Base-by-base conservation (phyloP, 176 grass and related monocot genomes). In the Bolboschoenus planiculmis region DNA sequence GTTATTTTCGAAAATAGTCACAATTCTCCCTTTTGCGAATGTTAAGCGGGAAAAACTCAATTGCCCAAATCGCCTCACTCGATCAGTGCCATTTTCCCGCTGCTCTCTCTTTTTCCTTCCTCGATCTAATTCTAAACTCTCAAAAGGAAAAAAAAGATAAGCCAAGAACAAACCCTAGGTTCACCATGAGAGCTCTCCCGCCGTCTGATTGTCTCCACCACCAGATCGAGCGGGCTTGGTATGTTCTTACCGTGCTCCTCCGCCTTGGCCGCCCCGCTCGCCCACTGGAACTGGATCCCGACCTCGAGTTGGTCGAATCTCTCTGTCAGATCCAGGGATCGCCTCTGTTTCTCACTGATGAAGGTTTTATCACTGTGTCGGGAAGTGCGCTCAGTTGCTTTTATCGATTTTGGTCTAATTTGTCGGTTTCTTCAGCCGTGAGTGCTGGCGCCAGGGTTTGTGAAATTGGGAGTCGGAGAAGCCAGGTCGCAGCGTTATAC, bases 241-340 rank as follows among this genome's bases (percentile, higher is more conserved):
- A 95, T 78, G 81, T 93, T 56, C 85, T 95, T 86, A 91, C 92
- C 26, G 89, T 90, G 79, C 87, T 95, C 61, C 2, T 99, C 79
- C 96, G 96, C 81, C 71, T 90, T 79, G 90, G 92, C 50, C 82
- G 83, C 35, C 87, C 96, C 16, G 79, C 62, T 33, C 2, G 82
- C 44, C 54, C 83, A 18, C 50, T 56, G 21, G 87, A 95, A 4
- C 80, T 99, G 33, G 83, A 85, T 4, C 56, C 18, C 20, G 14
- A 83, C 5, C 34, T 76, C 13, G 10, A 36, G 21, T 5, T 30
- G 35, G 77, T 95, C 33, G 85, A 93, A 40, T 64, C 59, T 2
- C 35, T 95, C 60, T 93, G 92, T 81, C 63, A 15, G 60, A 63
- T 88, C 50, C 82, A 84, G 0, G 80, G 72, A 35, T 99, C 96